Percentiles rank a stretch among this genome's conserved stretches.
Evolutionary conservation across 192 early-diverging fungal species (phyloP).

Genomic region (Entomortierella lignicola): DNA sequence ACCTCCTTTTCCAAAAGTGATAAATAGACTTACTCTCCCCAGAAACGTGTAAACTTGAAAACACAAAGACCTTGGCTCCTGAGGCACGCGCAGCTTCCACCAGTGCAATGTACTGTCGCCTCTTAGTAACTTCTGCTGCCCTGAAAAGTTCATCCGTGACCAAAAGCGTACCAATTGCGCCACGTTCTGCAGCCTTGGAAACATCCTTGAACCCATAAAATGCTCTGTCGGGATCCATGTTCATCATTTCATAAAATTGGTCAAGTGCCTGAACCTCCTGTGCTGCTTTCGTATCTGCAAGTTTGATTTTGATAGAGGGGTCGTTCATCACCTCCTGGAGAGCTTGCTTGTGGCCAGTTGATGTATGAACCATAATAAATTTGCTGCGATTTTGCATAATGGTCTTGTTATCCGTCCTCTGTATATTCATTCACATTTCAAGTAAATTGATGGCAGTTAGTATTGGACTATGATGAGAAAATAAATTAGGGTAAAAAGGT

Average conservation of each 20-base stretch:
- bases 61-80: slow-evolving; percentile 86
- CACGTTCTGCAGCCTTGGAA: slow-evolving; percentile 81
- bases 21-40: slow-evolving; percentile 88
- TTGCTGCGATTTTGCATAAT: slow-evolving; percentile 90
- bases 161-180: slow-evolving; percentile 89
- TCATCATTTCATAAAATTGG: slow-evolving; percentile 91
- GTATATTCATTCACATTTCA: background rate
- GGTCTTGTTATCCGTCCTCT: slow-evolving; percentile 83
- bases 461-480: background rate
- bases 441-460: background rate
- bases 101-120: slow-evolving; percentile 87
- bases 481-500: background rate
- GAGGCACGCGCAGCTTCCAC: slow-evolving; percentile 82
- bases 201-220: slow-evolving; percentile 95
- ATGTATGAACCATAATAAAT: slow-evolving; percentile 91
- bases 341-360: slow-evolving; percentile 97
- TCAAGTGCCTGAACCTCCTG: slow-evolving; percentile 85
- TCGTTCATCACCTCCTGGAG: slow-evolving; percentile 93
- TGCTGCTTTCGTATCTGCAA: slow-evolving; percentile 94
- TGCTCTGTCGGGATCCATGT: slow-evolving; percentile 87
- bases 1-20: too few relatives aligned
- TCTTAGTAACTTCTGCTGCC: slow-evolving; percentile 84
- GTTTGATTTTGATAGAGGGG: slow-evolving; percentile 75
- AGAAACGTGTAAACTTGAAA: slow-evolving; percentile 93
- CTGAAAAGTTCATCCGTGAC: slow-evolving; percentile 95